Evolutionary conservation across 768 basidiomycete genomes (phyloP), one percentile per base, ranked within the genome.

Genomic region (Termitomyces sp.): DNA sequence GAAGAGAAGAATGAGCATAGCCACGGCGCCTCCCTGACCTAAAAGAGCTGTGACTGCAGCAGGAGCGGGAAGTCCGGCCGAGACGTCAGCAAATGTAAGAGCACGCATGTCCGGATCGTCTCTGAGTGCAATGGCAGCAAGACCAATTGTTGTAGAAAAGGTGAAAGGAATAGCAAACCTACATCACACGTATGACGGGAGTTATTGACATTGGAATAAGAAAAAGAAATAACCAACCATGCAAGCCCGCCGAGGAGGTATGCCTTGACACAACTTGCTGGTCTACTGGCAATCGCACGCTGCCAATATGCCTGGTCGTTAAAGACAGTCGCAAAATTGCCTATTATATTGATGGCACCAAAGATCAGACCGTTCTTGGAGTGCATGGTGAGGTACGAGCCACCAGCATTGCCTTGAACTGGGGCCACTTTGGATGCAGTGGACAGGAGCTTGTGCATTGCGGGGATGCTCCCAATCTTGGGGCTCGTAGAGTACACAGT

Each of bases 191-290:
- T 36, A 20, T 13, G 32, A 45, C 14, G 7, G 28, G 16, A 10
- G 43, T 14, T 44, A 11, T 44, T 24, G 41, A 22, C 9, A 43
- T 43, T 20, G 10, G 4, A 9, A 10, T 20, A 11, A 4, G 9
- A 1, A 10, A 22, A 30, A 2, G 26, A 33, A 43, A 10, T 5
- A 32, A 22, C 47, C 40, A 3, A 20, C 40, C 40, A 97, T 1
- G 92, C 88, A 8, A 94, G 68, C 3, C 94, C 94, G 45, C 94
- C 95, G 8, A 94, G 78, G 3, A 95, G 75, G 73, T 93, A 98
- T 0, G 90, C 94, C 70, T 94, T 94, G 58, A 95, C 93, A 13
- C 88, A 89, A n/a, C 81, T 86, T 1, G 83, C 86, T 0, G 92
- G 93, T 16, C 86, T 76, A 59, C 86, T 88, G 1, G 95, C 94